Evolutionary conservation across 2,329 filamentous ascomycete genomes (phyloP), one percentile per base, ranked within the genome.

Genomic region (Colletotrichum noveboracense): DNA sequence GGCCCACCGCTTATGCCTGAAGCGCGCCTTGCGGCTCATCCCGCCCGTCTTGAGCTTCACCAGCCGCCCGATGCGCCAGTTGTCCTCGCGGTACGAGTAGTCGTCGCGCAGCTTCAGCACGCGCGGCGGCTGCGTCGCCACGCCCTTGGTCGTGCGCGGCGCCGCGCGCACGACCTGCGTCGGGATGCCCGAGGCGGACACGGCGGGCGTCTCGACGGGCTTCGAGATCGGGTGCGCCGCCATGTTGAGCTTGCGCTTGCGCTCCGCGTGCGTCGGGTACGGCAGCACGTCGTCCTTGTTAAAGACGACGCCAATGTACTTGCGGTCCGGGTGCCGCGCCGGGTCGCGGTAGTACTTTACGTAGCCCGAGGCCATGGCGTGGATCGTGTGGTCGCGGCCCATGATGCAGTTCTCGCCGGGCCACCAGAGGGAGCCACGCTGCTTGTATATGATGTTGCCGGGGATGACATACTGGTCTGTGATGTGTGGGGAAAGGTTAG

Each of bases 331-430:
- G 85, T 98, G 95, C 75, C 89, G 90, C 36, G 90, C 85, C 0
- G 96, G 96, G 83, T 99, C 96, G 82, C 94, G 93, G 89, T 99
- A 99, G 91, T 98, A 99, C 80, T 97, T 96, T 76, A 99, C 97
- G 85, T 97, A 99, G 78, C 97, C 97, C 5, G 94, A 90, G 71
- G 94, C 91, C 75, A 93, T 93, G 69, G 97, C 93, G 85, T 95
- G 98, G 83, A 99, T 97, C 66, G 96, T 98, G 88, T 98, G 97
- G 85, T 99, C 96, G 76, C 97, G 94, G 66, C 97, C 97, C 89
- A 98, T 96, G 80, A 93, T 94, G 85, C 94, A 95, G 87, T 99
- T 98, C 84, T 98, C 97, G 81, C 97, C 97, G 1, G 97, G 94
- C 84, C 94, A 96, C 97, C 97, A 99, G 81, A 93, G 91, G 6